phyloP scores from a whole-genome alignment of 2,329 filamentous ascomycete genomes.

The Phaeomoniella chlamydospora region DNA sequence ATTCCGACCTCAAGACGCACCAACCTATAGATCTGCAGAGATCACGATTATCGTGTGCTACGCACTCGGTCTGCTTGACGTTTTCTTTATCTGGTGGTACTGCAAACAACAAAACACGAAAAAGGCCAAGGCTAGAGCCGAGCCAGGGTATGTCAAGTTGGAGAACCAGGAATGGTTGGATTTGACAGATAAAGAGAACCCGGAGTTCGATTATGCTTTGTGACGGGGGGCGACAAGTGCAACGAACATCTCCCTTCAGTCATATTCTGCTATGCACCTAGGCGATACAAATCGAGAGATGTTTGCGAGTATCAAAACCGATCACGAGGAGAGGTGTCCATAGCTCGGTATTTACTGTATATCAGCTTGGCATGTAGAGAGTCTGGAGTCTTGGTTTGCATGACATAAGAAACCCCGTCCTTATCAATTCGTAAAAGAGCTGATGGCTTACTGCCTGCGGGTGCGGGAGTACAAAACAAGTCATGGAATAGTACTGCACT shows the following conservation, averaged over 20 bases:
- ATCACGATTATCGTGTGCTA: conserved; percentile 50
- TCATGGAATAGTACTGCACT: no score
- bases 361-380: background rate
- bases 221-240: conserved; percentile 14
- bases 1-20: conserved; percentile 41
- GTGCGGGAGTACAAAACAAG: no score
- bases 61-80: conserved; percentile 31
- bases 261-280: background rate
- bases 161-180: conserved; percentile 54
- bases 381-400: background rate
- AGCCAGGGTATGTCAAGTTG: conserved; percentile 43
- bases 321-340: background rate
- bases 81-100: conserved; percentile 50
- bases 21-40: conserved; percentile 47
- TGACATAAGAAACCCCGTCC: background rate
- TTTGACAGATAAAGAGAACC: conserved; percentile 51
- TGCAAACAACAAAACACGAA: conserved; percentile 43
- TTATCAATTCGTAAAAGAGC: no score
- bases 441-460: no score
- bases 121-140: conserved; percentile 38
- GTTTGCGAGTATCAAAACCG: background rate
- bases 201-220: conserved; percentile 47
- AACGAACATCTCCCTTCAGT: background rate
- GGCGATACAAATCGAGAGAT: background rate
- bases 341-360: background rate